Evolutionary conservation across 495 filamentous ascomycete species (phyloP), one percentile per base, ranked within the genome.

Genomic region (Penicillium desertorum): DNA sequence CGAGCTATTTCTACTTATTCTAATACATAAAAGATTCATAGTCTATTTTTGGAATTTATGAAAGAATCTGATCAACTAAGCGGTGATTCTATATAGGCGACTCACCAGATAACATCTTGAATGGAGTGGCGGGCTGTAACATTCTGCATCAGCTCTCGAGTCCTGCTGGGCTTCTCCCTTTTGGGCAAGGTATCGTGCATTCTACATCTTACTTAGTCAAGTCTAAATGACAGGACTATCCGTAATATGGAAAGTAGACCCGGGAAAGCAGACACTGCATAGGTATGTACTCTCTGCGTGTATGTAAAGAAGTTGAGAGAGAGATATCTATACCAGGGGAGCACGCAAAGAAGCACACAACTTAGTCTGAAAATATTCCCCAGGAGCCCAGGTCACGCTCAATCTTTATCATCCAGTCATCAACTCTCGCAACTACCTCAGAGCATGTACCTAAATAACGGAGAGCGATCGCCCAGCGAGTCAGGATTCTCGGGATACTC

Each of bases 371-470:
- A 8, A 7, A 39, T 39, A 37, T n/a, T 39, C 16, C 7, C 2
- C 2, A 27, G 23, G 23, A 17, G 25, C 22, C 10, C 7, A 29
- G 16, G 16, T 29, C 25, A 5, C 1, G 9, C 32, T 20, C 27
- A 17, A 32, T 14, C 4, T 48, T 9, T 20, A 12, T 8, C 27
- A 48, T 32, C 45, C n/a, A 48, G 6, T 20, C 42, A 36, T 32
- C 19, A 53, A 25, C 41, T 20, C 1, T 25, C n/a, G 23, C 14
- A 25, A 5, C 37, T n/a, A 5, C 19, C 23, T 34, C 19, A 76
- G 14, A 77, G 54, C 67, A 76, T 76, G 56, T 90, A 90, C 52
- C 85, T 77, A 67, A 87, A 91, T 6, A 85, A 81, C 27, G 83
- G 68, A 14, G 86, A 84, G 27, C 74, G 79, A 67, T 90, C 88